A percentile compares a stretch with the other conserved stretches of the same genome.
Conservation (phyloP, 768 basidiomycete genomes). For the Cyclocybe cylindracea region DNA sequence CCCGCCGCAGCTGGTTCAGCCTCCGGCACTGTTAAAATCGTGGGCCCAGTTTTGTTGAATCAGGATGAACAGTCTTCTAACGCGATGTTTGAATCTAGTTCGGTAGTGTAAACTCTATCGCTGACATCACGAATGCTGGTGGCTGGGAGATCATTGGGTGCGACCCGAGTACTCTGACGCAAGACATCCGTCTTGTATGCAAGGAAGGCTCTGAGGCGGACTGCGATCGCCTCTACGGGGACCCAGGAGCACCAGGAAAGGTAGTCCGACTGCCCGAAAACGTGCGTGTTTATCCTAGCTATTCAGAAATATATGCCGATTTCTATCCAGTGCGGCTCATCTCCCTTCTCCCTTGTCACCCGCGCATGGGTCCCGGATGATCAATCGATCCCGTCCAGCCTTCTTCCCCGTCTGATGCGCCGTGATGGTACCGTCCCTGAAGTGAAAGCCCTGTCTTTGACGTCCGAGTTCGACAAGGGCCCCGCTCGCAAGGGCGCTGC, state of each 20-base stretch:
- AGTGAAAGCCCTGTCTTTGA: slow-evolving; percentile 41
- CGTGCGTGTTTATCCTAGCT: slow-evolving; percentile 29
- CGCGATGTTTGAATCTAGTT: slow-evolving; percentile 26
- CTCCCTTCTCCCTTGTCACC: slow-evolving; percentile 43
- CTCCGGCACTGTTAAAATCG: slow-evolving; percentile 42
- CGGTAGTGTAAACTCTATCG: slow-evolving; percentile 36
- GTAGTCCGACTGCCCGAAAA: slow-evolving; percentile 54
- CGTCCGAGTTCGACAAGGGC: slow-evolving; percentile 34
- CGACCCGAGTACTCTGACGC: slow-evolving; percentile 35
- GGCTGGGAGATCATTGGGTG: slow-evolving; percentile 56
- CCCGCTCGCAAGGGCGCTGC: slow-evolving; percentile 16
- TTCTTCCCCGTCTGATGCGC: slow-evolving; percentile 29
- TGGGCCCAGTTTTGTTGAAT: slow-evolving; percentile 16
- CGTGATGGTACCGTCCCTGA: slow-evolving; percentile 32
- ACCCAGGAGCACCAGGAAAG: slow-evolving; percentile 33
- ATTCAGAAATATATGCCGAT: neutral
- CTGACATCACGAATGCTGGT: slow-evolving; percentile 47
- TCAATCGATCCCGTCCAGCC: slow-evolving; percentile 38
- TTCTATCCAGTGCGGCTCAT: slow-evolving; percentile 35
- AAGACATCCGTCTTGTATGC: slow-evolving; percentile 54
- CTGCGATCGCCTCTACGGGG: slow-evolving; percentile 41
- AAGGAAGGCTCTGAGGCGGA: slow-evolving; percentile 23
- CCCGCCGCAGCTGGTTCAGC: slow-evolving; percentile 27
- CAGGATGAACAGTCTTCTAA: neutral
- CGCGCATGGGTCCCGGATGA: slow-evolving; percentile 40